Conservation (phyloP, 352 stramenopile species). For the Phytophthora boehmeriae region DNA sequence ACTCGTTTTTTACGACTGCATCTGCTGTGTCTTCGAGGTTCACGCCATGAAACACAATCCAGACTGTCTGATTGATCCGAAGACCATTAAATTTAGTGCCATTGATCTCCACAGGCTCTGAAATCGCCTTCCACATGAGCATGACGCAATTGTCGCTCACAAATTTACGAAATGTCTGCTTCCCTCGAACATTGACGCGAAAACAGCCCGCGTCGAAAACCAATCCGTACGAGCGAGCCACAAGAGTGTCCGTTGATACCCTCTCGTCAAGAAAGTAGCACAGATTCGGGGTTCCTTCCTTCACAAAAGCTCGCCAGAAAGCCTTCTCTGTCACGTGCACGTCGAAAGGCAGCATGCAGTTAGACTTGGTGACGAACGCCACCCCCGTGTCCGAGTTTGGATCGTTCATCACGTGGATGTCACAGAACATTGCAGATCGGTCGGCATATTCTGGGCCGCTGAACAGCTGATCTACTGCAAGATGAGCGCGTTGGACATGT, state of each 20-base stretch:
- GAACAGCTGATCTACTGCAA: slow-evolving; percentile 24
- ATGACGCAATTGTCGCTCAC: slow-evolving; percentile 32
- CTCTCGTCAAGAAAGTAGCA: slow-evolving; percentile 37
- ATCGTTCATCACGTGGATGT: slow-evolving; percentile 24
- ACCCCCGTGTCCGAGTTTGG: slow-evolving; percentile 20
- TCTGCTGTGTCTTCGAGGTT: background rate
- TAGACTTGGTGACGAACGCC: slow-evolving; percentile 40
- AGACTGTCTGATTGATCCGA: slow-evolving; percentile 39
- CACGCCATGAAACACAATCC: slow-evolving; percentile 28
- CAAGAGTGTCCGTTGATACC: slow-evolving; percentile 29
- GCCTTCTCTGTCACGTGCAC: slow-evolving; percentile 29
- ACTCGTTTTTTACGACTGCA: background rate
- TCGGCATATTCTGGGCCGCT: slow-evolving; percentile 18
- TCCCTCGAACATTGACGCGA: slow-evolving; percentile 41
- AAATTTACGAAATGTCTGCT: slow-evolving; percentile 51
- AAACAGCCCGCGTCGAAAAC: slow-evolving; percentile 30
- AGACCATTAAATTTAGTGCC: slow-evolving; percentile 34
- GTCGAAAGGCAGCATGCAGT: slow-evolving; percentile 42
- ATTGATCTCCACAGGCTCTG: slow-evolving; percentile 48
- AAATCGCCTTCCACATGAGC: slow-evolving; percentile 54
- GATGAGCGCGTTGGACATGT: slow-evolving; percentile 20
- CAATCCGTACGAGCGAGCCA: slow-evolving; percentile 28
- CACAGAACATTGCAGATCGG: slow-evolving; percentile 11
- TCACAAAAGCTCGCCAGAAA: slow-evolving; percentile 43
- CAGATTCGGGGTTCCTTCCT: slow-evolving; percentile 30